phyloP scores from a whole-genome alignment of 2,329 filamentous ascomycete species.

The Clarireedia monteithiana region DNA sequence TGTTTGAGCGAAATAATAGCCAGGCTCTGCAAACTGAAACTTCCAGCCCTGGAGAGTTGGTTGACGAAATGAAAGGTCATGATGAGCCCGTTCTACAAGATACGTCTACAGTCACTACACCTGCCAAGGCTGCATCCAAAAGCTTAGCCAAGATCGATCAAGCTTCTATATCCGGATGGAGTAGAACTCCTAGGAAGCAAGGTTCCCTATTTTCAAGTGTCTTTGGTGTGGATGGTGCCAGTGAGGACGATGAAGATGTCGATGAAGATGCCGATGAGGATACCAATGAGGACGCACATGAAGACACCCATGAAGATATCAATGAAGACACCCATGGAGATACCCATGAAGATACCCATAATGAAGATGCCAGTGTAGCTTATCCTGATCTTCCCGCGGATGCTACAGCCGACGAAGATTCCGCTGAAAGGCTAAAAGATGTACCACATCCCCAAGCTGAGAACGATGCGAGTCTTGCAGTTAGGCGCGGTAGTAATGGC shows the following conservation, averaged over 20 bases:
- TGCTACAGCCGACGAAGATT: background rate
- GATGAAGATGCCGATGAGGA: background rate
- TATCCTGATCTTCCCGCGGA: background rate
- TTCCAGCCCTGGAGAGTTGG: background rate
- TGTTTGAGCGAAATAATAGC: too few relatives aligned
- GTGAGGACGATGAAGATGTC: conserved; percentile 4
- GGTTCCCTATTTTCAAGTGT: background rate
- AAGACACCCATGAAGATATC: background rate
- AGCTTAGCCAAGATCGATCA: background rate
- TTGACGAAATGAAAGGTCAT: background rate
- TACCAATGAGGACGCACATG: background rate
- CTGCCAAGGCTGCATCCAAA: background rate
- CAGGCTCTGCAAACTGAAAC: background rate
- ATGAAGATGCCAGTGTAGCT: too few relatives aligned
- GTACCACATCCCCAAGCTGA: background rate
- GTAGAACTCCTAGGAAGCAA: background rate
- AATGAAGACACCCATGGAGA: background rate
- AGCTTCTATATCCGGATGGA: conserved; percentile 4
- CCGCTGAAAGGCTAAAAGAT: background rate
- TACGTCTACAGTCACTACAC: background rate
- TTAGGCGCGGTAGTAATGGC: background rate
- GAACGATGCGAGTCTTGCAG: background rate
- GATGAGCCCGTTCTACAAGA: background rate
- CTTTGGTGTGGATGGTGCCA: conserved; percentile 5
- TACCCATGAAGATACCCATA: background rate